Evolutionary conservation across 768 basidiomycete species (phyloP).

Genomic region (Phaeolepiota aurea): DNA sequence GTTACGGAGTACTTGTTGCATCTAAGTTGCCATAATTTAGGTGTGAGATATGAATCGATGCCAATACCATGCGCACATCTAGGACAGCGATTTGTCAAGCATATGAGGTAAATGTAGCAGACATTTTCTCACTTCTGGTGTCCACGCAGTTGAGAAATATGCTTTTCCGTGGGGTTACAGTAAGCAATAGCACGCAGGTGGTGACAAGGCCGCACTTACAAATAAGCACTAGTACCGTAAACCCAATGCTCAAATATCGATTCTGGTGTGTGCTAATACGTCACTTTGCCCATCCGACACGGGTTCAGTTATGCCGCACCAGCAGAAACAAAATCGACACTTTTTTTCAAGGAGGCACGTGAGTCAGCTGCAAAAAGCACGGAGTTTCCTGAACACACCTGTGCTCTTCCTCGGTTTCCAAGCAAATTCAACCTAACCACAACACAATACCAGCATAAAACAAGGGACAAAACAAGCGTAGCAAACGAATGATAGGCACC

Average conservation of each 20-base stretch:
- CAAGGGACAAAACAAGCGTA: background rate
- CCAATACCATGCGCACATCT: background rate
- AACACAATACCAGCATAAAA: background rate
- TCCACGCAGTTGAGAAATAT: slow-evolving; percentile 8
- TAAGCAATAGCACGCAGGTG: background rate
- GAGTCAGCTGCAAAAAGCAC: background rate
- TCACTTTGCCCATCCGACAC: background rate
- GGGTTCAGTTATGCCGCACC: slow-evolving; percentile 5
- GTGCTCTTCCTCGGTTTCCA: slow-evolving; percentile 8
- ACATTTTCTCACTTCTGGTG: slow-evolving; percentile 3
- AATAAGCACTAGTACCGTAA: slow-evolving; percentile 6
- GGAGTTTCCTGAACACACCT: slow-evolving; percentile 4
- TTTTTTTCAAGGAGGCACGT: too few relatives aligned
- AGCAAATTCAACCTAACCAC: slow-evolving; percentile 9
- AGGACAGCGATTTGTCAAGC: background rate
- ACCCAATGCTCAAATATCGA: slow-evolving; percentile 11
- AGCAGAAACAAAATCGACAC: slow-evolving; percentile 10
- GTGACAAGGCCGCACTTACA: slow-evolving; percentile 6
- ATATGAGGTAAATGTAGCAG: background rate
- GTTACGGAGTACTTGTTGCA: slow-evolving; percentile 10
- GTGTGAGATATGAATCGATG: background rate
- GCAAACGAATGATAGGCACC: too few relatives aligned
- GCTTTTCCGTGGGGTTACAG: slow-evolving; percentile 5
- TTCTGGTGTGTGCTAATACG: slow-evolving; percentile 4
- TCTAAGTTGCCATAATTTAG: slow-evolving; percentile 5